A percentile compares a stretch with the other conserved stretches of the same genome.
Conservation (phyloP, 2,329 filamentous ascomycete genomes). For the Arthrobotrys megalospora region DNA sequence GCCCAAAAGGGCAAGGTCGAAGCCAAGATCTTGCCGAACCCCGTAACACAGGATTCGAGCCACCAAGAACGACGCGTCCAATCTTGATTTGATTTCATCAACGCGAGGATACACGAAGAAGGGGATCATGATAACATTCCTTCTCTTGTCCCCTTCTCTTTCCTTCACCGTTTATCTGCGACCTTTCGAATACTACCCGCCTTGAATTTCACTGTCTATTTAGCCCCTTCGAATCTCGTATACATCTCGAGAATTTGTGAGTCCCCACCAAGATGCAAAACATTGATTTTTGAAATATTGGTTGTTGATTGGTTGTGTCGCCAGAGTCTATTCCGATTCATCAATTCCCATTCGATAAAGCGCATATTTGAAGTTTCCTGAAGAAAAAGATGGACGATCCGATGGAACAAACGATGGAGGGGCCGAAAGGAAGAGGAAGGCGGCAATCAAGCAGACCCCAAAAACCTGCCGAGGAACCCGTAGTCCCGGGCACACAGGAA, state of each 20-base stretch:
- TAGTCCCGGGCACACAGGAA: slow-evolving; percentile 1
- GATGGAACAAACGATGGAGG: slow-evolving; percentile 14
- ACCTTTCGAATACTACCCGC: slow-evolving; percentile 29
- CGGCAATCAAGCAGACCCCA: slow-evolving; percentile 9
- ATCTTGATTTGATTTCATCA: slow-evolving; percentile 33
- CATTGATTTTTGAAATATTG: not conserved
- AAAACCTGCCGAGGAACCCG: not conserved
- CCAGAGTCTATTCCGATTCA: not conserved
- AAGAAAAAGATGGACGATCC: slow-evolving; percentile 1
- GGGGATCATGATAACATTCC: slow-evolving; percentile 34
- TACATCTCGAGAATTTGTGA: not conserved
- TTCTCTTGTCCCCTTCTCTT: slow-evolving; percentile 8
- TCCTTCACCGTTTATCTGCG: slow-evolving; percentile 17
- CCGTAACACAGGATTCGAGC: slow-evolving; percentile 32
- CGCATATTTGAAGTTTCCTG: not conserved
- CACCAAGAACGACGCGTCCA: slow-evolving; percentile 29
- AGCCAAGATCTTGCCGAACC: slow-evolving; percentile 32
- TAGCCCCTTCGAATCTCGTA: not conserved
- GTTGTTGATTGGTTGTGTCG: not conserved
- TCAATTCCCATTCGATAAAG: not conserved
- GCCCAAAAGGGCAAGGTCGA: slow-evolving; percentile 10
- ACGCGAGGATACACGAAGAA: slow-evolving; percentile 28
- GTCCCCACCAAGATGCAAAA: slow-evolving; percentile 2
- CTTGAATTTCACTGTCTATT: slow-evolving; percentile 14
- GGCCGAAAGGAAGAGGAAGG: slow-evolving; percentile 20